phyloP scores from a whole-genome alignment of 2,329 filamentous ascomycete species.

The Eutypella sp. region DNA sequence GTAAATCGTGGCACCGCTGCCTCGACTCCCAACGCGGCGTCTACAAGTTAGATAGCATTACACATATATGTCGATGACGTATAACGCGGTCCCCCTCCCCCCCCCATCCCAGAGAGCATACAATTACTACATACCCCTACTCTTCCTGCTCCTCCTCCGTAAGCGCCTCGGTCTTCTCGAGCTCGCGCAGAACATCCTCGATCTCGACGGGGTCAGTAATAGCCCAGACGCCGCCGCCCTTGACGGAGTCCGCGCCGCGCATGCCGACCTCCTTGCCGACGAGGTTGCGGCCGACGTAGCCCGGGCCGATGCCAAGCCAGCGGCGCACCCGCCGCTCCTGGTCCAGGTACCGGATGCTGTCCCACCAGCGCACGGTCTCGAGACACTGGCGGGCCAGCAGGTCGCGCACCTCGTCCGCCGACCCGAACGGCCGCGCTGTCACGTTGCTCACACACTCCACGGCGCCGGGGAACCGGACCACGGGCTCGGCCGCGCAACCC shows the following conservation, averaged over 20 bases:
- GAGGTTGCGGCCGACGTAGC: conserved; percentile 87
- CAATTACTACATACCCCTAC: not conserved
- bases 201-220: conserved; percentile 76
- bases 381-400: conserved; percentile 75
- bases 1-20: too few relatives aligned
- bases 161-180: conserved; percentile 59
- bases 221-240: conserved; percentile 89
- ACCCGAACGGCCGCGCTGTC: conserved; percentile 70
- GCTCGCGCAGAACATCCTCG: conserved; percentile 59
- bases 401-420: conserved; percentile 70
- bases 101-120: too few relatives aligned
- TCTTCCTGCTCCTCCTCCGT: conserved; percentile 43
- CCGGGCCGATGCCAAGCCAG: conserved; percentile 90
- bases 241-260: conserved; percentile 69
- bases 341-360: conserved; percentile 84
- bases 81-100: too few relatives aligned
- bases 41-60: too few relatives aligned
- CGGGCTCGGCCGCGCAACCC: conserved; percentile 53
- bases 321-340: conserved; percentile 74
- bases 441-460: conserved; percentile 86
- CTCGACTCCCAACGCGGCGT: too few relatives aligned
- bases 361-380: conserved; percentile 95
- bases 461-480: conserved; percentile 68
- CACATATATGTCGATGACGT: too few relatives aligned
- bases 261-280: conserved; percentile 95